phyloP scores from a whole-genome alignment of 352 stramenopile species.

The Blastocystis hominis region DNA sequence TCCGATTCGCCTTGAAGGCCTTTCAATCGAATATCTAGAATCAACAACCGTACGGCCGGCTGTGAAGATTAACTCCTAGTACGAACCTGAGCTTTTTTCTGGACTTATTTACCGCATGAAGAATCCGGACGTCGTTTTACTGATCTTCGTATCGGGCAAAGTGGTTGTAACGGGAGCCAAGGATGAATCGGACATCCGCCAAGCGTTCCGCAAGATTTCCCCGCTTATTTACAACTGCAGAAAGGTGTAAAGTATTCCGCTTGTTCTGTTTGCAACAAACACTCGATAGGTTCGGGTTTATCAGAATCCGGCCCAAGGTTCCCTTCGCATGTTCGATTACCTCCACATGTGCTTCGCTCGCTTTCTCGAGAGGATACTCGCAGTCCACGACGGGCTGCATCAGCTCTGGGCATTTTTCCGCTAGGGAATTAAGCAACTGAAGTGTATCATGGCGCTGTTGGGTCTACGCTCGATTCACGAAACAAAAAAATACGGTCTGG shows the following conservation, averaged over 20 bases:
- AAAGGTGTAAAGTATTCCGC: slow-evolving; percentile 35
- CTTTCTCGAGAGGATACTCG: slow-evolving; percentile 42
- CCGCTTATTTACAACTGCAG: slow-evolving; percentile 22
- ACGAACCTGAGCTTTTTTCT: slow-evolving; percentile 98
- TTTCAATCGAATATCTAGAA: slow-evolving; percentile 64
- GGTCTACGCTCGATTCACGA: neutral
- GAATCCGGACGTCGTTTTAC: slow-evolving; percentile 87
- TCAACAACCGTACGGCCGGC: slow-evolving; percentile 65
- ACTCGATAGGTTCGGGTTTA: slow-evolving; percentile 31
- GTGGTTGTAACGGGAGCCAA: slow-evolving; percentile 85
- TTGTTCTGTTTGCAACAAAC: slow-evolving; percentile 4
- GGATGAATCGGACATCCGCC: neutral
- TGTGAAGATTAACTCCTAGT: slow-evolving; percentile 81
- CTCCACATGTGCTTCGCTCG: slow-evolving; percentile 4
- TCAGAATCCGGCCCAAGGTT: slow-evolving; percentile 16
- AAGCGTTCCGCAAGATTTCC: slow-evolving; percentile 41
- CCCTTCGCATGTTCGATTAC: slow-evolving; percentile 23
- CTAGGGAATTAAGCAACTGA: neutral
- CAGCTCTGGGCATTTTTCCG: neutral
- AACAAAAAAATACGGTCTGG: neutral
- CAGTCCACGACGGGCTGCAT: slow-evolving; percentile 26
- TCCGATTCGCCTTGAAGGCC: slow-evolving; percentile 92
- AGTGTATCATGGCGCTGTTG: slow-evolving; percentile 16
- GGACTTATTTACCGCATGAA: slow-evolving; percentile 95
- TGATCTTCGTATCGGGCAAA: slow-evolving; percentile 98